Evolutionary conservation across 192 early-diverging fungal species (phyloP), one percentile per base, ranked within the genome.

Genomic region (Rhizophagus sp.): DNA sequence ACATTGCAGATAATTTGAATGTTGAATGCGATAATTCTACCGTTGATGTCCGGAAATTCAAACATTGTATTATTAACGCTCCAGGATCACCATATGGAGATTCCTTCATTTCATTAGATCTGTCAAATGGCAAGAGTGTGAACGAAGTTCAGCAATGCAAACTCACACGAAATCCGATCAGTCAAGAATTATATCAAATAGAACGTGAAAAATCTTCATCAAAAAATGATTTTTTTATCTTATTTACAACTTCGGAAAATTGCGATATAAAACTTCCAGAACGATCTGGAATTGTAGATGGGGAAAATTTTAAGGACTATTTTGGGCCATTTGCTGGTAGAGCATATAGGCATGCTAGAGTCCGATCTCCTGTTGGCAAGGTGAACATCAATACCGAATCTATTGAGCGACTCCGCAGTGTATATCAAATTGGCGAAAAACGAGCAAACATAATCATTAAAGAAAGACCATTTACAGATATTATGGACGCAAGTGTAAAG

Each of bases 81-180:
- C 8, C 50, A 76, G n/a, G n/a, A n/a, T n/a, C n/a, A n/a, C n/a
- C n/a, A n/a, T n/a, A n/a, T n/a, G n/a, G n/a, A n/a, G 27, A n/a
- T n/a, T n/a, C n/a, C n/a, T n/a, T n/a, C n/a, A n/a, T n/a, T n/a
- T n/a, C n/a, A n/a, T n/a, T n/a, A n/a, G n/a, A n/a, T n/a, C n/a
- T n/a, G n/a, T n/a, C n/a, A n/a, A n/a, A n/a, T 75, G 27, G 27
- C 8, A 66, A 52, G 65, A 73, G 63, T 62, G 10, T 22, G 62
- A 84, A 73, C 3, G 83, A 84, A 80, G 75, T 81, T 27, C 81
- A 84, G 72, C 81, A 84, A 75, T 82, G 62, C 76, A 82, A 82
- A 78, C 75, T 77, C 3, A 62, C 17, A 39, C 34, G 57, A 77
- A 64, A 64, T 13, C 27, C 47, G 70, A 62, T 73, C n/a, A 25